These are phyloP conservation scores for Colletotrichum noveboracense DNA, from an alignment of 2,329 filamentous ascomycete species.

Conservation along the genomic window DNA sequence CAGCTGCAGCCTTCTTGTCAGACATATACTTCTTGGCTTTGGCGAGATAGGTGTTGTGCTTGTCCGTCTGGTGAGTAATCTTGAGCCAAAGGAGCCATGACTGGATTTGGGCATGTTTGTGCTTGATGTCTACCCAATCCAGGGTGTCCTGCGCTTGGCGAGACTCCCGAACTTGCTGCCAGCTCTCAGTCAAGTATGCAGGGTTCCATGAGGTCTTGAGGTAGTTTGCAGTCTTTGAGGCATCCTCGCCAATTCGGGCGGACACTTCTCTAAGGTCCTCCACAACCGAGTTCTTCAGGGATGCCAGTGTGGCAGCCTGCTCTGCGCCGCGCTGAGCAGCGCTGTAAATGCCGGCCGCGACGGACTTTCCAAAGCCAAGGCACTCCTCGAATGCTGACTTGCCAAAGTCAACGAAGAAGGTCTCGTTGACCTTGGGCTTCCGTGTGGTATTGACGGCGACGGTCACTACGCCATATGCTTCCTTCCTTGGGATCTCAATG, in stretches of 20 bases:
- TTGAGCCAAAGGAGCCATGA: constrained; percentile 64
- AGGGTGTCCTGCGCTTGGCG: constrained; percentile 37
- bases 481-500: constrained; percentile 55
- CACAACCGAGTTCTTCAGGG: background rate
- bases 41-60: constrained; percentile 49
- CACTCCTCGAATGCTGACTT: constrained; percentile 49
- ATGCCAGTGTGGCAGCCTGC: background rate
- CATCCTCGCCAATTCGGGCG: background rate
- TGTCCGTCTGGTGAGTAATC: constrained; percentile 52
- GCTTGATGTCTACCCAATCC: constrained; percentile 46
- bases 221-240: background rate
- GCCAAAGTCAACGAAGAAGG: constrained; percentile 65
- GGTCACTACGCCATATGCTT: constrained; percentile 63
- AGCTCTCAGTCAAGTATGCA: constrained; percentile 27
- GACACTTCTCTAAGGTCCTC: constrained; percentile 2
- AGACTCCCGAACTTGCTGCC: constrained; percentile 32
- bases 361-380: constrained; percentile 47
- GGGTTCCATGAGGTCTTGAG: constrained; percentile 5
- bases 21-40: constrained; percentile 43
- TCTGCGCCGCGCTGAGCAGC: constrained; percentile 36
- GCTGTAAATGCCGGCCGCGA: constrained; percentile 47
- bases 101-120: constrained; percentile 59
- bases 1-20: constrained; percentile 21
- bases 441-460: constrained; percentile 63
- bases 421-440: constrained; percentile 66